These are phyloP conservation scores for Biscogniauxia mediterranea DNA, from an alignment of 2,329 filamentous ascomycete genomes.

Conservation along the genomic window DNA sequence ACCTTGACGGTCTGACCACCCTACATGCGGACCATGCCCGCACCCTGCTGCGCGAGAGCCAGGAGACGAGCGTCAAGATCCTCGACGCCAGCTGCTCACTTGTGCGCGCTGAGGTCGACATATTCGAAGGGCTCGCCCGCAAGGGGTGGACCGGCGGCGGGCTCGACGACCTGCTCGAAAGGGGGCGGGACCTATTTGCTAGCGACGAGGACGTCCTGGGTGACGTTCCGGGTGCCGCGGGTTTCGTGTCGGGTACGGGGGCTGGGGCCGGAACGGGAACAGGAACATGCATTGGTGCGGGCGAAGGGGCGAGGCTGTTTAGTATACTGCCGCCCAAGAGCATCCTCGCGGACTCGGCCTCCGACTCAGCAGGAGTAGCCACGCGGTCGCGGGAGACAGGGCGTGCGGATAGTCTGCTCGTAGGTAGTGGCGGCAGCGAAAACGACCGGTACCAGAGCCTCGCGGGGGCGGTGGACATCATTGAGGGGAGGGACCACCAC, in stretches of 20 bases:
- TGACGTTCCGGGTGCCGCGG: constrained; percentile 20
- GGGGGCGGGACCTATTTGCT: constrained; percentile 61
- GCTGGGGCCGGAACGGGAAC: constrained; percentile 28
- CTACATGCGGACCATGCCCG: constrained; percentile 61
- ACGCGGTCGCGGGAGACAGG: constrained; percentile 19
- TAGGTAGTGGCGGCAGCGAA: constrained; percentile 33
- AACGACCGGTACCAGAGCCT: constrained; percentile 58
- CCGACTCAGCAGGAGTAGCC: constrained; percentile 33
- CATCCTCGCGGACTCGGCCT: constrained; percentile 54
- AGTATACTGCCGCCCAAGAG: constrained; percentile 63
- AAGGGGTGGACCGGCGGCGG: constrained; percentile 69
- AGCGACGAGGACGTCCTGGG: constrained; percentile 34
- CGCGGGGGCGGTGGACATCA: constrained; percentile 44
- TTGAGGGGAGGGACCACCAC: constrained; percentile 31
- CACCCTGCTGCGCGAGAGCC: constrained; percentile 59
- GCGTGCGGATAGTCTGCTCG: constrained; percentile 55
- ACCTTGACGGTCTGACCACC: constrained; percentile 61
- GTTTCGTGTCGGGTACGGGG: constrained; percentile 27
- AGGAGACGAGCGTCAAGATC: constrained; percentile 61
- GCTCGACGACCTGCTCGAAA: constrained; percentile 63
- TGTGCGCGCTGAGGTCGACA: constrained; percentile 67
- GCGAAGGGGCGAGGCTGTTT: constrained; percentile 53
- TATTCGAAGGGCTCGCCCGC: constrained; percentile 63
- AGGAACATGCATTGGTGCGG: constrained; percentile 32
- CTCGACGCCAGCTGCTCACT: constrained; percentile 64